Base-by-base conservation (phyloP, 2,329 filamentous ascomycete genomes). In the Alternaria arbusti region DNA sequence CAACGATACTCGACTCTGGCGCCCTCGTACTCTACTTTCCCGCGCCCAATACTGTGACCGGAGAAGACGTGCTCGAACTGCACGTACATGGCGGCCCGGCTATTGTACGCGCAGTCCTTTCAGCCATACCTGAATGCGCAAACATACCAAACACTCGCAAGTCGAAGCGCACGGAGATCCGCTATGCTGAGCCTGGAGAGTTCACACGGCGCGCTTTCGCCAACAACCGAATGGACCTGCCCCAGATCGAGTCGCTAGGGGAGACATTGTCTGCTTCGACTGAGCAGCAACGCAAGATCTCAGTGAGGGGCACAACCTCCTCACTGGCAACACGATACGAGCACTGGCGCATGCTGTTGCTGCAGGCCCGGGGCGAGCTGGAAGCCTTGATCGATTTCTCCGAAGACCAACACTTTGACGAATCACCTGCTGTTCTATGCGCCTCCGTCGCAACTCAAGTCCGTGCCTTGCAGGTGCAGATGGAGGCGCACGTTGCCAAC, bases 351-450 rank as follows among this genome's bases (percentile, higher is more conserved):
- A 83, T 87, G 67, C 85, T 89, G 68, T 82, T 99, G 17, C 84
- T 98, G 7, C 86, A 91, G 66, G 94, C 94, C 10, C 88, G 96
- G 2, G 96, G 93, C 10, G 94, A 98, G 81, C 86, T 99, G 43
- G 96, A 99, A 80, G 96, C 96, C 0, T 82, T 99, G 70, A 98
- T 99, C 65, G 96, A 99, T 80, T 99, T 99, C 78, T 91, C 93
- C 1, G 96, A 99, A 78, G 96, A 98, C 74, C 95, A 99, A 80
- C 92, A 98, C 82, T 97, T 99, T 74, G 94, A 98, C 70, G 94
- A 97, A 79, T 90, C 92, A 3, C 91, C 93, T 1, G 82, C 85
- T 0, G 87, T 91, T 59, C 84, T 98, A 22, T 85, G 96, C 47
- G 78, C 76, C 1, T 93, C 89, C 52, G 92, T 97, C 28, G 86